A percentile compares a stretch with the other conserved stretches of the same genome.
phyloP scores from a whole-genome alignment of 2,329 filamentous ascomycete species.

The Sporothrix mexicana region DNA sequence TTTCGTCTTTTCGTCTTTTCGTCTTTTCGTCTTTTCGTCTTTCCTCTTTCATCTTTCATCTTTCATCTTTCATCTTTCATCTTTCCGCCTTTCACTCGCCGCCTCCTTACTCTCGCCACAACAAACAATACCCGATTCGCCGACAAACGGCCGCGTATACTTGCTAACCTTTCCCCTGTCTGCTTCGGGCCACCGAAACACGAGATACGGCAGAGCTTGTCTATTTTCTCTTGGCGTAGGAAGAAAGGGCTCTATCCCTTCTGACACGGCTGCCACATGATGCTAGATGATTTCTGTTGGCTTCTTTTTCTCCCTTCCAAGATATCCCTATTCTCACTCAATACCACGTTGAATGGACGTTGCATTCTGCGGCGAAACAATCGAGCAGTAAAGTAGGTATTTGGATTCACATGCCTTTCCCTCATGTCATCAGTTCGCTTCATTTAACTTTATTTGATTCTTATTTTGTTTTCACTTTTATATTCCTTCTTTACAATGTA shows the following conservation, averaged over 20 bases:
- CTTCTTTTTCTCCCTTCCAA: background rate
- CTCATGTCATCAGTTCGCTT: too few relatives aligned
- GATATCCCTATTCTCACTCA: background rate
- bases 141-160: background rate
- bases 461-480: background rate
- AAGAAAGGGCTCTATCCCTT: background rate
- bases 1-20: too few relatives aligned
- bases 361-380: background rate
- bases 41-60: too few relatives aligned
- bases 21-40: too few relatives aligned
- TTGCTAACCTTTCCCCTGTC: background rate
- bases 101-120: background rate
- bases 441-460: background rate
- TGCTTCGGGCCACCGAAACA: background rate
- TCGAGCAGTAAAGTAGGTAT: background rate
- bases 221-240: conserved; percentile 27
- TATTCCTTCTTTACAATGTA: background rate
- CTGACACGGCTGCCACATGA: background rate
- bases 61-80: background rate
- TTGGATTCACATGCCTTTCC: too few relatives aligned
- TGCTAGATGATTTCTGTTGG: background rate
- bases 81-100: background rate
- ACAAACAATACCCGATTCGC: background rate
- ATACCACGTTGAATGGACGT: conserved; percentile 22
- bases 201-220: background rate